Percentiles rank a stretch among this genome's conserved stretches.
phyloP scores from a whole-genome alignment of 2,329 filamentous ascomycete species.

The Escovopsis weberi region DNA sequence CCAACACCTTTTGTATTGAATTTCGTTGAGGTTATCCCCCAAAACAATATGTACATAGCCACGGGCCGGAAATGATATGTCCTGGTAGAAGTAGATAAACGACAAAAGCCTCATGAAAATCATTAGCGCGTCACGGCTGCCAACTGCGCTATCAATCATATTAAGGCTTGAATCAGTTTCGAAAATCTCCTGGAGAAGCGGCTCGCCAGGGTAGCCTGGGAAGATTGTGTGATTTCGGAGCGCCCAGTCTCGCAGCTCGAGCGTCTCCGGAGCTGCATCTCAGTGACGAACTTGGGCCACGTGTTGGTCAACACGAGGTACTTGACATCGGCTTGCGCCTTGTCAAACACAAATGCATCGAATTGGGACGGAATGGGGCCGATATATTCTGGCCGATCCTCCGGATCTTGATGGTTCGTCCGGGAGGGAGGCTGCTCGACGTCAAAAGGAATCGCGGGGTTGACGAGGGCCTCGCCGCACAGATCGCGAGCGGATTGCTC shows the following conservation, averaged over 20 bases:
- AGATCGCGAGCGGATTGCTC: constrained; percentile 31
- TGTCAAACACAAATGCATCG: constrained; percentile 38
- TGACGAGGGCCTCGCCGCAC: constrained; percentile 20
- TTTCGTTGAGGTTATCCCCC: too few species aligned
- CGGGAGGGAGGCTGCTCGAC: constrained; percentile 2
- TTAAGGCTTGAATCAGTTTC: not conserved
- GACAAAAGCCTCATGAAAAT: too few species aligned
- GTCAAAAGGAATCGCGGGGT: constrained; percentile 25
- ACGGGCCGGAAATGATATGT: too few species aligned
- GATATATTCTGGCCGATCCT: constrained; percentile 12
- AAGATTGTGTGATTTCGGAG: not conserved
- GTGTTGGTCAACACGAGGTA: constrained; percentile 54
- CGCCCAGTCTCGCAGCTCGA: constrained; percentile 6
- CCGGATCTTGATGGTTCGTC: not conserved
- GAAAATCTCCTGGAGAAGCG: not conserved
- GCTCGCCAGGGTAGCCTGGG: constrained; percentile 1
- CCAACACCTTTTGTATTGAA: too few species aligned
- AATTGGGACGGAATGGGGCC: constrained; percentile 34
- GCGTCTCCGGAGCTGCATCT: constrained; percentile 7
- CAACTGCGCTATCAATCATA: not conserved
- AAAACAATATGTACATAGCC: too few species aligned
- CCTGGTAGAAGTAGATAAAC: too few species aligned
- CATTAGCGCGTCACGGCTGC: too few species aligned
- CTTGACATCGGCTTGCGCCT: constrained; percentile 42
- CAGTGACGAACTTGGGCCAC: constrained; percentile 41